Percentiles rank a stretch among this genome's conserved stretches.
Conservation (phyloP, 192 early-diverging fungal genomes). For the Coemansia sp. region DNA sequence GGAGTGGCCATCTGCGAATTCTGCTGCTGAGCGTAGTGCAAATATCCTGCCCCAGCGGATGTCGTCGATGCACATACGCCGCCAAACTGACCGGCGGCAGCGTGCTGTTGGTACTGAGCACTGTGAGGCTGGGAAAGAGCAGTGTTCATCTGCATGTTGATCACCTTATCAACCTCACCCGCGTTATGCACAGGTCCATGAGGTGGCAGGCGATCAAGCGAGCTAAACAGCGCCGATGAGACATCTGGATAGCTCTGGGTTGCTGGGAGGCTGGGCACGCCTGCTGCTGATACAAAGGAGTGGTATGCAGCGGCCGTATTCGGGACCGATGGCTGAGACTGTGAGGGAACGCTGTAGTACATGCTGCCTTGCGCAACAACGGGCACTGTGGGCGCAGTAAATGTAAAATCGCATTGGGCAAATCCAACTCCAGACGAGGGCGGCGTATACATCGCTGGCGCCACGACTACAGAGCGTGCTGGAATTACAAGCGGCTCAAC, state of each 20-base stretch:
- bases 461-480: slow-evolving; percentile 13
- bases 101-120: slow-evolving; percentile 17
- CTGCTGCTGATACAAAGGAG: background rate
- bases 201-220: slow-evolving; percentile 4
- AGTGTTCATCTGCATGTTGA: slow-evolving; percentile 3
- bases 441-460: slow-evolving; percentile 39
- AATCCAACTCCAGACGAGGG: slow-evolving; percentile 37
- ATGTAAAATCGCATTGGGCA: slow-evolving; percentile 45
- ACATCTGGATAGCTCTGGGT: slow-evolving; percentile 15
- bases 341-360: background rate
- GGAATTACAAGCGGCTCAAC: slow-evolving; percentile 34
- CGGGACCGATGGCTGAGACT: slow-evolving; percentile 5
- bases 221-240: slow-evolving; percentile 13
- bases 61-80: background rate
- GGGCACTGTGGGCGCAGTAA: slow-evolving; percentile 32
- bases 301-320: slow-evolving; percentile 4
- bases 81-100: background rate
- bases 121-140: background rate
- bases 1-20: slow-evolving; percentile 14
- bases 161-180: slow-evolving; percentile 10
- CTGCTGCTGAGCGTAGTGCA: slow-evolving; percentile 24
- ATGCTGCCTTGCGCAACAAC: slow-evolving; percentile 4
- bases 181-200: slow-evolving; percentile 8
- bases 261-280: slow-evolving; percentile 8
- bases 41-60: background rate